phyloP scores from a whole-genome alignment of 2,329 filamentous ascomycete genomes.

The Hypoxylon sp. region DNA sequence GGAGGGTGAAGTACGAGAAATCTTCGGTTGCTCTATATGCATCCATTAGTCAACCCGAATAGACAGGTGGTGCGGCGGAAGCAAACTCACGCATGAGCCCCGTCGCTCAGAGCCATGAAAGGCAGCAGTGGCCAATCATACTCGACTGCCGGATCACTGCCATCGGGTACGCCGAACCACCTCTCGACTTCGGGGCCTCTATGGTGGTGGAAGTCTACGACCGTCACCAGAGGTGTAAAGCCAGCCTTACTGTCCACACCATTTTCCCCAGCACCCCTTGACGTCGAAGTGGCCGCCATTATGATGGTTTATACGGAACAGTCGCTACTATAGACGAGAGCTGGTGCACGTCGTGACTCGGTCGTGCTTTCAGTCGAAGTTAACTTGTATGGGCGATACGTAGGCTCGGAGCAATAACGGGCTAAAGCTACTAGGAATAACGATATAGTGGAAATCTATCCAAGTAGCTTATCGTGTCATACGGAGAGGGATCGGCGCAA shows the following conservation, averaged over 20 bases:
- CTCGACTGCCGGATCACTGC: slow-evolving; percentile 79
- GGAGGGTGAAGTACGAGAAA: slow-evolving; percentile 97
- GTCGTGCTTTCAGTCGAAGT: slow-evolving; percentile 5
- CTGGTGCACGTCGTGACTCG: slow-evolving; percentile 10
- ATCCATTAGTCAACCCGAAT: slow-evolving; percentile 29
- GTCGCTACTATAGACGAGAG: slow-evolving; percentile 1
- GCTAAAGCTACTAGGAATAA: slow-evolving; percentile 12
- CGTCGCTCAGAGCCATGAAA: slow-evolving; percentile 97
- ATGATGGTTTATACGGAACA: slow-evolving; percentile 10
- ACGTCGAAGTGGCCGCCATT: slow-evolving; percentile 43
- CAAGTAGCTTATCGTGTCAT: slow-evolving; percentile 20
- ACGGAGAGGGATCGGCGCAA: slow-evolving; percentile 15
- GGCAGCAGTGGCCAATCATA: slow-evolving; percentile 93
- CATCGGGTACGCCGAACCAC: slow-evolving; percentile 84
- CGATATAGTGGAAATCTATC: slow-evolving; percentile 21
- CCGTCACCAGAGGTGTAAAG: slow-evolving; percentile 78
- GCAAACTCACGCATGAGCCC: slow-evolving; percentile 84
- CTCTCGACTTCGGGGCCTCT: slow-evolving; percentile 91
- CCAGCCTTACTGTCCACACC: slow-evolving; percentile 45
- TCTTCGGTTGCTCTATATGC: slow-evolving; percentile 81
- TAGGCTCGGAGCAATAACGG: slow-evolving; percentile 13
- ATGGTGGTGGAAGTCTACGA: slow-evolving; percentile 88
- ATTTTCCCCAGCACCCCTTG: slow-evolving; percentile 20
- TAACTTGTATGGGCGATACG: slow-evolving; percentile 12
- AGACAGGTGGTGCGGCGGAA: slow-evolving; percentile 2